These are phyloP conservation scores for Tetramitus jugosus DNA, from an alignment of 208 protist species.

Conservation along the genomic window DNA sequence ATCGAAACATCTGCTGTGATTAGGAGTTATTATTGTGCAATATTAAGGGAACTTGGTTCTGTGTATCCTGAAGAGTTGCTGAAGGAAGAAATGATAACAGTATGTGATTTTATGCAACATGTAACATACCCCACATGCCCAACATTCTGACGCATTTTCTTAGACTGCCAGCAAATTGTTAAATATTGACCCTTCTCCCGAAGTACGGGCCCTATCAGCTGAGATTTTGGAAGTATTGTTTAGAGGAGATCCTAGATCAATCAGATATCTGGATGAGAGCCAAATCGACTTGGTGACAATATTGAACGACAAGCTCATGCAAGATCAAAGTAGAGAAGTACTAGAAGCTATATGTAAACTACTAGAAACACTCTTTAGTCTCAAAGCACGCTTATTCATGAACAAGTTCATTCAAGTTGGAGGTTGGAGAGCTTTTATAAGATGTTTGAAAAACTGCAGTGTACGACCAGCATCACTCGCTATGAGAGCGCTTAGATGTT, in stretches of 20 bases:
- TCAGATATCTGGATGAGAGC: background rate
- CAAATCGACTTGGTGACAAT: background rate
- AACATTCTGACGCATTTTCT: too few species aligned
- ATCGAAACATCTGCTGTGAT: background rate
- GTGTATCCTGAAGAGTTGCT: background rate
- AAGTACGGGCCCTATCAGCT: background rate
- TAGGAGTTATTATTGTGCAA: conserved; percentile 17
- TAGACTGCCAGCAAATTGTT: background rate
- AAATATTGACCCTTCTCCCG: background rate
- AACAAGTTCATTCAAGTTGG: background rate
- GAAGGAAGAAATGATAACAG: background rate
- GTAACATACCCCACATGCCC: too few species aligned
- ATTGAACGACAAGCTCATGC: background rate
- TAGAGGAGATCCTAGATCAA: background rate
- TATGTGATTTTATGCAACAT: too few species aligned
- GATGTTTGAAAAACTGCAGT: background rate
- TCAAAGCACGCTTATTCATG: background rate
- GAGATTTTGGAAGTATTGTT: background rate
- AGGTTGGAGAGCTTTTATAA: background rate
- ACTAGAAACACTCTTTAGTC: background rate
- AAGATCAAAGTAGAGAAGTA: background rate
- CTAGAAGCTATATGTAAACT: background rate
- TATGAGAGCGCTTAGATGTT: background rate
- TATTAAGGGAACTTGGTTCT: background rate
- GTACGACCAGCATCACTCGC: background rate